Percentiles rank a stretch among this genome's conserved stretches.
phyloP scores from a whole-genome alignment of 1,139 yeast genomes.

The Yamadazyma dendronema region DNA sequence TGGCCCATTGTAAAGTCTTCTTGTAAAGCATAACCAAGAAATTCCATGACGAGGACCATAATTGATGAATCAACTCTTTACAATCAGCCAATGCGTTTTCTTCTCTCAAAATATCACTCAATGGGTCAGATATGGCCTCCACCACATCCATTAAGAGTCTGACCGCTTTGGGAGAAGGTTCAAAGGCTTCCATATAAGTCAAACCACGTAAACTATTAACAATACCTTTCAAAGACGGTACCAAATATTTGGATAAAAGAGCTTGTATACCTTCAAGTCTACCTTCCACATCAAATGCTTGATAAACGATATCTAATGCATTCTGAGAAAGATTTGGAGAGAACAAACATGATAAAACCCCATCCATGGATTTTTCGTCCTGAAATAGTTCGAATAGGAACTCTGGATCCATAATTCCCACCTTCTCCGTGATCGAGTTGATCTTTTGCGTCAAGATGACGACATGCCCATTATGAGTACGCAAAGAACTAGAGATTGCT shows the following conservation, averaged over 20 bases:
- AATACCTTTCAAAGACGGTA: slow-evolving; percentile 48
- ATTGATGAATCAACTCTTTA: slow-evolving; percentile 23
- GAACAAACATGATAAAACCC: slow-evolving; percentile 70
- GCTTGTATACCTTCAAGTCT: slow-evolving; percentile 68
- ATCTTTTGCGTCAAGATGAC: slow-evolving; percentile 21
- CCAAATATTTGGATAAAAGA: slow-evolving; percentile 43
- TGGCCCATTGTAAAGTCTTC: slow-evolving; percentile 74
- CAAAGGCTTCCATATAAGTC: slow-evolving; percentile 52
- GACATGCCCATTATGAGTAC: slow-evolving; percentile 34
- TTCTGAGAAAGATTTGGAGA: slow-evolving; percentile 63
- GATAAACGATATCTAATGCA: slow-evolving; percentile 70
- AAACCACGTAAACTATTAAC: slow-evolving; percentile 42
- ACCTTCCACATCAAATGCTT: slow-evolving; percentile 63
- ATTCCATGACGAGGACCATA: slow-evolving; percentile 73
- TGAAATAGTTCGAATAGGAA: slow-evolving; percentile 35
- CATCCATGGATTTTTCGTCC: slow-evolving; percentile 32
- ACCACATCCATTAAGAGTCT: slow-evolving; percentile 74
- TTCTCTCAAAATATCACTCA: slow-evolving; percentile 24
- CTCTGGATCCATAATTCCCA: slow-evolving; percentile 41
- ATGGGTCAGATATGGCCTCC: slow-evolving; percentile 63
- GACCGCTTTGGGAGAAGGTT: slow-evolving; percentile 75
- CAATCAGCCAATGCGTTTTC: slow-evolving; percentile 1
- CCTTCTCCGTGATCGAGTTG: slow-evolving; percentile 29
- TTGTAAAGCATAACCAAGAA: slow-evolving; percentile 68
- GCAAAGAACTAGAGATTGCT: slow-evolving; percentile 22